phyloP scores from a whole-genome alignment of 495 filamentous ascomycete species.

The Umbilicaria muhlenbergii region DNA sequence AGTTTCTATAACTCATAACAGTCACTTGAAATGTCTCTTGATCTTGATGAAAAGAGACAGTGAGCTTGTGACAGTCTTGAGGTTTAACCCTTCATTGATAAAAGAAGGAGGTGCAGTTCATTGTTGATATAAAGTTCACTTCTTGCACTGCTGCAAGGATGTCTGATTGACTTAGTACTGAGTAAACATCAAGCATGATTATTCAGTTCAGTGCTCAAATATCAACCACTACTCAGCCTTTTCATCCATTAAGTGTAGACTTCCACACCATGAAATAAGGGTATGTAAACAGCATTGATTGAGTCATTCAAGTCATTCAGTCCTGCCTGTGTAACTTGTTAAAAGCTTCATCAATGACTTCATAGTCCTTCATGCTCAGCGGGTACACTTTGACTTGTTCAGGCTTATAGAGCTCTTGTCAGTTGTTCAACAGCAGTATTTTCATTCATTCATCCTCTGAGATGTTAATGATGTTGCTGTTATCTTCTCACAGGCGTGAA shows the following conservation, averaged over 20 bases:
- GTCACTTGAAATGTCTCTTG: neutral
- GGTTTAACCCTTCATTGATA: neutral
- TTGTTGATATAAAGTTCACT: neutral
- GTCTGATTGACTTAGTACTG: neutral
- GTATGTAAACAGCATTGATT: neutral
- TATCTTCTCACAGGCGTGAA: too few relatives aligned
- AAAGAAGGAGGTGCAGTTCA: neutral
- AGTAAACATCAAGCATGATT: neutral
- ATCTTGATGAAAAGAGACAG: neutral
- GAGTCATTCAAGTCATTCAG: neutral
- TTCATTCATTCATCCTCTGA: too few relatives aligned
- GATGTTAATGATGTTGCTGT: too few relatives aligned
- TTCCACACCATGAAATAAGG: conserved; percentile 6
- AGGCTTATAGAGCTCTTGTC: too few relatives aligned
- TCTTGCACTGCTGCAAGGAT: neutral
- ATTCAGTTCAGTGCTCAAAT: conserved; percentile 3
- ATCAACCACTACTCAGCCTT: neutral
- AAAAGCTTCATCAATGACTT: conserved; percentile 8
- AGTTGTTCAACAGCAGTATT: too few relatives aligned
- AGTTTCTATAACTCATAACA: conserved; percentile 1
- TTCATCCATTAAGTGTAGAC: neutral
- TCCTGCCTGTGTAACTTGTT: conserved; percentile 5
- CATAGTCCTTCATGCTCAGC: neutral
- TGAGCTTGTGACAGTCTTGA: neutral
- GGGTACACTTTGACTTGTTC: too few relatives aligned